Percentiles rank a stretch among this genome's conserved stretches.
phyloP scores from a whole-genome alignment of 2,329 filamentous ascomycete genomes.

The Ceratocystis harringtonii region DNA sequence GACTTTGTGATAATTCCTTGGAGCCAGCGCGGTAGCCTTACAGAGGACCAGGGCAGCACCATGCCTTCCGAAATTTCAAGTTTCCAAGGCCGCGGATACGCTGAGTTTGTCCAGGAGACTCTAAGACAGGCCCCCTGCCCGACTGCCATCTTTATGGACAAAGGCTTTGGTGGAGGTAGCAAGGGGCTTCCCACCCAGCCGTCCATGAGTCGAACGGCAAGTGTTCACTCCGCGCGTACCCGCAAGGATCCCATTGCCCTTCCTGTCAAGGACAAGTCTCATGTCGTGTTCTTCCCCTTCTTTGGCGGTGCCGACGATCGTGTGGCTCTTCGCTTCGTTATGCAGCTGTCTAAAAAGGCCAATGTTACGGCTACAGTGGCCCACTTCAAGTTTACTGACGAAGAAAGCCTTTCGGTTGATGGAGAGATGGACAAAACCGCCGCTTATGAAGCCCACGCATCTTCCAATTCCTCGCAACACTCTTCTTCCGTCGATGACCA shows the following conservation, averaged over 20 bases:
- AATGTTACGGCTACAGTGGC: slow-evolving; percentile 66
- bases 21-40: slow-evolving; percentile 66
- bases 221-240: slow-evolving; percentile 42
- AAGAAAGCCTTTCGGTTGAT: slow-evolving; percentile 7
- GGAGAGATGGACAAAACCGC: neutral
- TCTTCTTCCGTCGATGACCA: slow-evolving; percentile 12
- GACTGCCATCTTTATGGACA: slow-evolving; percentile 67
- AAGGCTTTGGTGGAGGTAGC: slow-evolving; percentile 22
- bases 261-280: slow-evolving; percentile 51
- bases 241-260: slow-evolving; percentile 40
- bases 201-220: slow-evolving; percentile 30
- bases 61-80: slow-evolving; percentile 7
- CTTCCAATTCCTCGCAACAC: slow-evolving; percentile 5
- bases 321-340: slow-evolving; percentile 60
- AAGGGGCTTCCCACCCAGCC: slow-evolving; percentile 1
- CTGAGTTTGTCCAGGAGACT: slow-evolving; percentile 55
- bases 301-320: slow-evolving; percentile 73
- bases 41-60: slow-evolving; percentile 39
- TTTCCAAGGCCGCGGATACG: slow-evolving; percentile 34
- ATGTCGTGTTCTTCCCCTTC: slow-evolving; percentile 78
- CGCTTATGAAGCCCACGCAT: neutral
- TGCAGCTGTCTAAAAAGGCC: slow-evolving; percentile 69
- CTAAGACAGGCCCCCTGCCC: slow-evolving; percentile 50
- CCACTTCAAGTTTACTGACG: slow-evolving; percentile 24
- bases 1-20: slow-evolving; percentile 77